Percentiles rank a stretch among this genome's conserved stretches.
These are phyloP conservation scores for Trichoderma simmonsii DNA, from an alignment of 2,329 filamentous ascomycete genomes.

Conservation along the genomic window DNA sequence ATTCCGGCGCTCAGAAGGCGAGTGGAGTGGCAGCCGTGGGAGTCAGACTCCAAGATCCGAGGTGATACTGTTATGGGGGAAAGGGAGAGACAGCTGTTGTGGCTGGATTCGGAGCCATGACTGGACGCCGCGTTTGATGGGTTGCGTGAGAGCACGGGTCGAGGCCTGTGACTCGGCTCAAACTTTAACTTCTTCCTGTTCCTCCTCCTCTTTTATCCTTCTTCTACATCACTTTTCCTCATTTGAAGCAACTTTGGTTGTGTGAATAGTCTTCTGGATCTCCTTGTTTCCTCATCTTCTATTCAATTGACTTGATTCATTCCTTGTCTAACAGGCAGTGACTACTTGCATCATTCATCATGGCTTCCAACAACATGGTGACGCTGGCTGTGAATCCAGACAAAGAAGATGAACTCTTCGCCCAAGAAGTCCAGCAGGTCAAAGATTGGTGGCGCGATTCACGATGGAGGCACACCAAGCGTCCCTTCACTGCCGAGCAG, in stretches of 20 bases:
- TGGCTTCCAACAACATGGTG: slow-evolving; percentile 63
- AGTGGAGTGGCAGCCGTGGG: not conserved
- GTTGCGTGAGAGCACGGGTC: not conserved
- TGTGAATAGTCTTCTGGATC: not conserved
- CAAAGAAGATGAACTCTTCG: slow-evolving; percentile 64
- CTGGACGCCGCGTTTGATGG: slow-evolving; percentile 7
- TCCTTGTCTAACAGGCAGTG: not conserved
- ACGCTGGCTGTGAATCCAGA: slow-evolving; percentile 55
- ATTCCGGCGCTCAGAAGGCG: slow-evolving; percentile 16
- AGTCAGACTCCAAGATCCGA: slow-evolving; percentile 8
- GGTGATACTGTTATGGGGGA: slow-evolving; percentile 3
- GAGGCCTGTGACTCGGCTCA: slow-evolving; percentile 16
- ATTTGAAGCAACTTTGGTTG: not conserved
- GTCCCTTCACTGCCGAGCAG: slow-evolving; percentile 92
- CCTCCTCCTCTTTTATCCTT: not conserved
- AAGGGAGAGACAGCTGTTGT: slow-evolving; percentile 1
- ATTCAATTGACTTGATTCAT: not conserved
- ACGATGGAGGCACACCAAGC: slow-evolving; percentile 88
- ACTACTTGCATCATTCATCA: slow-evolving; percentile 33
- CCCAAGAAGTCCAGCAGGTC: slow-evolving; percentile 79
- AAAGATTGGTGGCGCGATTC: slow-evolving; percentile 93
- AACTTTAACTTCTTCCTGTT: slow-evolving; percentile 4
- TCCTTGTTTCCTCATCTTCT: not conserved
- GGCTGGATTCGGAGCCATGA: slow-evolving; percentile 4
- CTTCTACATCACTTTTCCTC: not conserved